Evolutionary conservation across 768 basidiomycete genomes (phyloP).

Genomic region (Hysterangium stoloniferum): DNA sequence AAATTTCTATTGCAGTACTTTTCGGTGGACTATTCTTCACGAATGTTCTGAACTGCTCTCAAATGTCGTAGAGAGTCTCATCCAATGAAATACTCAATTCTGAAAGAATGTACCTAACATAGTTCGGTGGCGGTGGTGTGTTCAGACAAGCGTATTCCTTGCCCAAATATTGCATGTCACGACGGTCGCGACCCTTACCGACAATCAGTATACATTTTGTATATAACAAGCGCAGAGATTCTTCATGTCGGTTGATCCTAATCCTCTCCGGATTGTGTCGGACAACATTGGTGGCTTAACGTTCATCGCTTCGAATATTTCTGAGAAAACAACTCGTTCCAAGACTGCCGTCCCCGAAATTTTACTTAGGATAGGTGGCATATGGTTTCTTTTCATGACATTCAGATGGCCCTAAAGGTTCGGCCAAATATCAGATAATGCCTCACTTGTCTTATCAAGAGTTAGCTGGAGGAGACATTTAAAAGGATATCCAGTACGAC

Average conservation of each 20-base stretch:
- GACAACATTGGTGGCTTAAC: slow-evolving; percentile 29
- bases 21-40: no score
- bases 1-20: no score
- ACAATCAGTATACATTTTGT: slow-evolving; percentile 30
- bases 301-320: background rate
- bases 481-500: slow-evolving; percentile 7
- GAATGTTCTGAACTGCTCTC: no score
- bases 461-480: slow-evolving; percentile 2
- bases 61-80: no score
- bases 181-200: slow-evolving; percentile 54
- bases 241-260: slow-evolving; percentile 26
- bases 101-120: no score
- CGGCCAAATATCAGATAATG: slow-evolving; percentile 28
- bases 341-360: slow-evolving; percentile 59
- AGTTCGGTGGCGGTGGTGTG: no score
- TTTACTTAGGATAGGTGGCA: slow-evolving; percentile 71
- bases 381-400: slow-evolving; percentile 61
- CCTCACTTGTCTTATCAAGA: slow-evolving; percentile 25
- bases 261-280: slow-evolving; percentile 26
- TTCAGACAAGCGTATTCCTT: slow-evolving; percentile 72
- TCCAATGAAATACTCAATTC: no score
- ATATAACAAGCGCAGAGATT: slow-evolving; percentile 29
- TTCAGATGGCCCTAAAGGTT: slow-evolving; percentile 22
- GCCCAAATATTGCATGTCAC: slow-evolving; percentile 51
- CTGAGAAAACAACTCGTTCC: slow-evolving; percentile 17